Conservation (phyloP, 768 basidiomycete species). For the Podaxis sp. region DNA sequence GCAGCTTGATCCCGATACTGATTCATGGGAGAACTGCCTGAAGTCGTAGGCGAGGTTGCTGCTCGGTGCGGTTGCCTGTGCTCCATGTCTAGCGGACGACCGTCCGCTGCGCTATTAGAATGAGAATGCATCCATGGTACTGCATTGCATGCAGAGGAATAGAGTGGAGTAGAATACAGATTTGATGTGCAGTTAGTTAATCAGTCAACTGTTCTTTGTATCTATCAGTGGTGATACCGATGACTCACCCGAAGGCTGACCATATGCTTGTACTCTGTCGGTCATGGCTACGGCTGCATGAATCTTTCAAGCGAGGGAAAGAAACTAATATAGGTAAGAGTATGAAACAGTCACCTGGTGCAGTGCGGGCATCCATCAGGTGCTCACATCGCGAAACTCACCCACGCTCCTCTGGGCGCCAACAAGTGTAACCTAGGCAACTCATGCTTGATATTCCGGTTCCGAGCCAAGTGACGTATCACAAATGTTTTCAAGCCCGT, state of each 20-base stretch:
- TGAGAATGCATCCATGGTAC: background rate
- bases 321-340: background rate
- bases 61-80: slow-evolving; percentile 10
- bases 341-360: background rate
- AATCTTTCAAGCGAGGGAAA: background rate
- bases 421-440: background rate
- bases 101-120: background rate
- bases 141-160: background rate
- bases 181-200: background rate
- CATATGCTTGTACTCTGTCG: slow-evolving; percentile 1
- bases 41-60: slow-evolving; percentile 8
- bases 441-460: background rate
- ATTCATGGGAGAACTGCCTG: background rate
- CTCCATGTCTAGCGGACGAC: background rate
- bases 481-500: background rate
- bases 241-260: slow-evolving; percentile 1
- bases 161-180: background rate
- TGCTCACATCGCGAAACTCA: slow-evolving; percentile 1
- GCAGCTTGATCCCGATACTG: slow-evolving; percentile 9
- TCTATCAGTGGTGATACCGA: background rate
- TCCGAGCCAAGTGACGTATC: background rate
- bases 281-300: background rate
- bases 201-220: background rate
- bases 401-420: slow-evolving; percentile 1
- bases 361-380: background rate